Base-by-base conservation (phyloP, 2,329 filamentous ascomycete genomes). In the Lasiodiplodia sp. region DNA sequence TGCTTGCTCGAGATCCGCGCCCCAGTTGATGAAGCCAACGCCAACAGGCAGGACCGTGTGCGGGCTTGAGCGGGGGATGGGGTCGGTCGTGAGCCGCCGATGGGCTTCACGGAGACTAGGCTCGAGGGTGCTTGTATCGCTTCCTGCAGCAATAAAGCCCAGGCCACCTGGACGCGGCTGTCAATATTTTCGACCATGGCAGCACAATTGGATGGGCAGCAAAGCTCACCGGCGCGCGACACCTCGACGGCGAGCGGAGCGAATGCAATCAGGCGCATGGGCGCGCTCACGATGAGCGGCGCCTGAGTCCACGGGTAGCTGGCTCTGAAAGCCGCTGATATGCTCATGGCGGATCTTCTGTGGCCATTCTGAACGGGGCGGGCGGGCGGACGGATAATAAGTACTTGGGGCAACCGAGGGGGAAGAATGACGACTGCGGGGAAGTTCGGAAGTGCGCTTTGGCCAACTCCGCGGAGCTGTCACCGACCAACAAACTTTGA, bases 231-330 rank as follows among this genome's bases (percentile, higher is more conserved):
- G 38, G 87, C 85, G 72, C 79, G 79, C 2, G 87, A 88, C 16
- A 92, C 85, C 53, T 88, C 85, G 38, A 88, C 80, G 2, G 90
- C 88, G 3, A 93, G 83, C 0, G 75, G 83, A 70, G 76, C 85
- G 74, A 77, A 84, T 72, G 84, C 81, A 66, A 92, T 87, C 44
- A 88, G 83, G 56, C 89, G 86, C 91, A 94, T 93, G 0, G 91
- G 91, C 1, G 90, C 91, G 47, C 84, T 83, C 56, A 85, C 82
- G 37, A 93, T 83, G 23, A 92, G 78, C 6, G 89, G 90, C 2
- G 79, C 72, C 44, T 81, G 76, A 4, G 83, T 84, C 88, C 89
- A 91, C 72, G 88, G 87, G 73, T 90, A 89, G 16, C 49, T 37
- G 21, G 56, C 23, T 52, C 44, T 49, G 18, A 68, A 52, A 8